A percentile compares a stretch with the other conserved stretches of the same genome.
Conservation (phyloP, 2,329 filamentous ascomycete genomes). For the Penicillium sp. region DNA sequence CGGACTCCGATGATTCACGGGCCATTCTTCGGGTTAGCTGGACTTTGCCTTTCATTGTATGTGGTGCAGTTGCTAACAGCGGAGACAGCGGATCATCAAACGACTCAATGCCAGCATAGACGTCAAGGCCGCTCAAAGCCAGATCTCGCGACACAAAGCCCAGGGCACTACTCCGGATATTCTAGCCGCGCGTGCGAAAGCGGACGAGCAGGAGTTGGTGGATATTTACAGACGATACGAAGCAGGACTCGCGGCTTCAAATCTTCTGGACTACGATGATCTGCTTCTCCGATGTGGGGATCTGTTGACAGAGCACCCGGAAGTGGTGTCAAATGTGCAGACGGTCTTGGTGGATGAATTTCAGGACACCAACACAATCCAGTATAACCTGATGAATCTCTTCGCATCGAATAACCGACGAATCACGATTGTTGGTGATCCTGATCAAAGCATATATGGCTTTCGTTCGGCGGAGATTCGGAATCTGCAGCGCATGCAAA, state of each 20-base stretch:
- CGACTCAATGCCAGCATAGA: conserved; percentile 64
- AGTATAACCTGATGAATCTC: conserved; percentile 89
- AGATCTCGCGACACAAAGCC: conserved; percentile 64
- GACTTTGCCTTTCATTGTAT: no score
- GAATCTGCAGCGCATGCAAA: conserved; percentile 73
- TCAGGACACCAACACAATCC: conserved; percentile 91
- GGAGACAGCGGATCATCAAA: conserved; percentile 64
- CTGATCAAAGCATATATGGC: conserved; percentile 96
- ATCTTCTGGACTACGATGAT: conserved; percentile 91
- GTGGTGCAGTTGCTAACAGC: not conserved
- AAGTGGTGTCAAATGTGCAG: conserved; percentile 83
- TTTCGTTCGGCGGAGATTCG: conserved; percentile 90
- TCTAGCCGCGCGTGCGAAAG: conserved; percentile 34
- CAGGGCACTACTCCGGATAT: conserved; percentile 47
- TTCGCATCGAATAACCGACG: conserved; percentile 65
- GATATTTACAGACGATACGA: conserved; percentile 70
- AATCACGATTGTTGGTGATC: conserved; percentile 95
- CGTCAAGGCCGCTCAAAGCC: conserved; percentile 60
- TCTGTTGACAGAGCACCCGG: conserved; percentile 64
- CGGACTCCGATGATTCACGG: conserved; percentile 73
- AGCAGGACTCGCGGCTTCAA: conserved; percentile 64
- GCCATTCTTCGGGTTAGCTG: conserved; percentile 60
- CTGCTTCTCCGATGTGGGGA: conserved; percentile 77
- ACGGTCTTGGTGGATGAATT: conserved; percentile 94
- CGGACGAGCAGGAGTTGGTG: conserved; percentile 60